A percentile compares a stretch with the other conserved stretches of the same genome.
phyloP scores from a whole-genome alignment of 192 early-diverging fungal species.

The Helicostylum pulchrum region DNA sequence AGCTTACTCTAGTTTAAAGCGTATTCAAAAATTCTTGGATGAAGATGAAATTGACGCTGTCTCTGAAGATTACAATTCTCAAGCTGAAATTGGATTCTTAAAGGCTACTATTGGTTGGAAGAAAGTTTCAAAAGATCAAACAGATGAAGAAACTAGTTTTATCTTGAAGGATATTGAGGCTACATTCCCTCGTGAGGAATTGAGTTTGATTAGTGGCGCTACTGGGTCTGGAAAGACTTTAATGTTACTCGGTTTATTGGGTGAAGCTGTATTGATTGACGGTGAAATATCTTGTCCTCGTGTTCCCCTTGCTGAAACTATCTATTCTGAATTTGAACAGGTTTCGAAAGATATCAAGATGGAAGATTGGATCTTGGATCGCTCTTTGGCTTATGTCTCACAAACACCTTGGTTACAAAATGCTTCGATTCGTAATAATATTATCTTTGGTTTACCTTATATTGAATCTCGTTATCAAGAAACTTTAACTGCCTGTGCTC shows the following conservation, averaged over 20 bases:
- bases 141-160: constrained; percentile 36
- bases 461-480: constrained; percentile 25
- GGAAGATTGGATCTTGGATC: constrained; percentile 32
- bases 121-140: constrained; percentile 49
- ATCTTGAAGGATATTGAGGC: constrained; percentile 42
- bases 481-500: constrained; percentile 64
- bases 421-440: constrained; percentile 74
- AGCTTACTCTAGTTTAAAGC: constrained; percentile 45
- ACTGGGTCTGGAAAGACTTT: constrained; percentile 89
- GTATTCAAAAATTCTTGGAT: constrained; percentile 43
- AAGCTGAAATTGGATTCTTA: constrained; percentile 35
- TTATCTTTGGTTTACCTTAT: constrained; percentile 45
- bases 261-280: constrained; percentile 48
- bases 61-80: constrained; percentile 4
- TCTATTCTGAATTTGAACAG: background rate
- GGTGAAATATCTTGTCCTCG: constrained; percentile 42
- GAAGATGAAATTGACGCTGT: constrained; percentile 41
- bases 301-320: constrained; percentile 11
- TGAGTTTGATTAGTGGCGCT: constrained; percentile 61
- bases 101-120: constrained; percentile 62
- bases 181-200: constrained; percentile 44
- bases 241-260: constrained; percentile 75
- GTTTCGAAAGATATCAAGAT: constrained; percentile 7
- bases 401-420: constrained; percentile 70
- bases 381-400: constrained; percentile 76